Evolutionary conservation across 179 eudicot species (phyloP).

Genomic region (Camellia oleifera): DNA sequence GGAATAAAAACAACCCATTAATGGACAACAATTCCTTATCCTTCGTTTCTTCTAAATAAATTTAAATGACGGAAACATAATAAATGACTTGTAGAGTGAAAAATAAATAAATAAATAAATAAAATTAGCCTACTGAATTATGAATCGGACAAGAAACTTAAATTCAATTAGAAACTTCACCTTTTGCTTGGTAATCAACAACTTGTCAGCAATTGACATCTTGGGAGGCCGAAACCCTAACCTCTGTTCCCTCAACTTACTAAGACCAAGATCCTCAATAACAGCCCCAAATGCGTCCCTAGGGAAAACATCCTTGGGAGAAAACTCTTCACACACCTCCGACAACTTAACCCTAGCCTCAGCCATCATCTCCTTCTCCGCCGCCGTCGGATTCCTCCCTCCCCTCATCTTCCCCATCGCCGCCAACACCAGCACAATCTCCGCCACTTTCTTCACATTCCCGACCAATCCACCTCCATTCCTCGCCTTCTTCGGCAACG

Average conservation of each 20-base stretch:
- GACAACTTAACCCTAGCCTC: conserved; percentile 73
- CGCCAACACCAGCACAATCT: conserved; percentile 76
- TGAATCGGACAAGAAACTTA: not conserved
- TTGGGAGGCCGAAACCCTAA: conserved; percentile 61
- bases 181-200: conserved; percentile 56
- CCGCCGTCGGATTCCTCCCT: conserved; percentile 61
- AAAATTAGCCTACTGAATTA: not conserved
- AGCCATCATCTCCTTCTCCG: conserved; percentile 73
- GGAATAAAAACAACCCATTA: conserved; percentile 3
- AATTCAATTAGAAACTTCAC: conserved; percentile 31
- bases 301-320: conserved; percentile 82
- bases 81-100: not conserved
- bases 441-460: conserved; percentile 70
- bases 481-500: conserved; percentile 24
- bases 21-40: not conserved
- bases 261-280: conserved; percentile 85
- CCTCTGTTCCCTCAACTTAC: conserved; percentile 47
- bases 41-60: not conserved
- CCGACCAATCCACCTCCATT: conserved; percentile 21
- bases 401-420: conserved; percentile 91
- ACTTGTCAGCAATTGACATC: conserved; percentile 63
- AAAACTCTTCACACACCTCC: conserved; percentile 52
- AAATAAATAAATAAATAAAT: too few relatives aligned
- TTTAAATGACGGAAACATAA: not conserved
- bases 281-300: conserved; percentile 56